Evolutionary conservation across 106 monocot genomes (phyloP), one percentile per base, ranked within the genome.

Genomic region (Allium fistulosum): DNA sequence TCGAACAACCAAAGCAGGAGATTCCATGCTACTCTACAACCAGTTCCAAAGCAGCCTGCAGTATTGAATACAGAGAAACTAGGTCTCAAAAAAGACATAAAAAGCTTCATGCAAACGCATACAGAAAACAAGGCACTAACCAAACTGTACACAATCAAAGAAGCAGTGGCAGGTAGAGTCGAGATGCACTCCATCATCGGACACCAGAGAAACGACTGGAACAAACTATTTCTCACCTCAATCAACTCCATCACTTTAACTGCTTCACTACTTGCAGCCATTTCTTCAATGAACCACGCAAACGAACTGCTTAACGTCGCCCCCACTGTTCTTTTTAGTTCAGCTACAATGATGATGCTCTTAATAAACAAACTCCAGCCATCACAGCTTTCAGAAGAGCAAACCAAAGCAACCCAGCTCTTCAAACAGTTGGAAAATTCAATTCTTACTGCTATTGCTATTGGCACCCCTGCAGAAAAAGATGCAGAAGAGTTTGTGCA

Each of bases 341-440:
- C 48, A 67, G 28, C 57, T 26, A 53, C 57, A 12, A 15, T 55
- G 2, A 55, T 55, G 53, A 55, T 55, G 53, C 0, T 55, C 1
- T 55, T 55, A 55, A 15, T 55, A 12, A 55, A 55, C 53, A 55
- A 55, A 15, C 53, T 55, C 13, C 53, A 55, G 53, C 53, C 53
- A 12, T 55, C 53, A 55, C 53, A 55, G 53, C 53, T 55, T 12
- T 11, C 53, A 12, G 53, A 90, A 67, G 90, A 94, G 75, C 94
- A 90, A 63, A 57, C 87, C 51, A 90, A 94, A 53, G 87, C 94
- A 7, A 57, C 87, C 5, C 66, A 82, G 10, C 59, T 90, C 72
- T 94, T 84, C 82, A 76, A 61, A 70, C 72, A 83, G 69, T 80
- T 94, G 18, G 85, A 83, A 69, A 81, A 65, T 65, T 75, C 78